Conservation (phyloP, 192 early-diverging fungal species). For the Spizellomyces punctatus region DNA sequence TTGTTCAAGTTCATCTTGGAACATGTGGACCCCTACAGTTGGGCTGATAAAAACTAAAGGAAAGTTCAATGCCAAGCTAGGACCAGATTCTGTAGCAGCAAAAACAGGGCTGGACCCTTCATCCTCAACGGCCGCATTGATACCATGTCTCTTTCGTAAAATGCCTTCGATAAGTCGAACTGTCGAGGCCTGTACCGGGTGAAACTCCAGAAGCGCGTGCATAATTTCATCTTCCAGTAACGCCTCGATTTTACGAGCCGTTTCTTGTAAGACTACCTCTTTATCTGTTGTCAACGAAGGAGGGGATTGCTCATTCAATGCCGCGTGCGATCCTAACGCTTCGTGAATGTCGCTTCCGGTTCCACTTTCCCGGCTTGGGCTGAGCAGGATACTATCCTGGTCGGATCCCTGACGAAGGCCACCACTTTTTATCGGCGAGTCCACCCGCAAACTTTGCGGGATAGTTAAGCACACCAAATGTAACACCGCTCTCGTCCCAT, state of each 20-base stretch:
- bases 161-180: slow-evolving; percentile 33
- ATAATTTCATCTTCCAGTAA: slow-evolving; percentile 78
- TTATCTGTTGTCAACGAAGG: slow-evolving; percentile 44
- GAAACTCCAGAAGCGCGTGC: slow-evolving; percentile 64
- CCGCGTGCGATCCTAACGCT: background rate
- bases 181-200: slow-evolving; percentile 49
- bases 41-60: slow-evolving; percentile 53
- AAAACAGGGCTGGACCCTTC: slow-evolving; percentile 53
- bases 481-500: slow-evolving; percentile 70
- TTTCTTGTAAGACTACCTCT: slow-evolving; percentile 60
- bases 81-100: slow-evolving; percentile 35
- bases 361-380: background rate
- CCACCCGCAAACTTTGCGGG: slow-evolving; percentile 20
- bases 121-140: slow-evolving; percentile 4
- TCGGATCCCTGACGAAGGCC: background rate
- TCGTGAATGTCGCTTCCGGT: background rate
- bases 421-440: background rate
- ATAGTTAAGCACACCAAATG: slow-evolving; percentile 69
- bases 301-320: slow-evolving; percentile 10
- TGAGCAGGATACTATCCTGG: background rate
- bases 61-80: slow-evolving; percentile 43
- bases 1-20: slow-evolving; percentile 20
- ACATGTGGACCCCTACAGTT: slow-evolving; percentile 35
- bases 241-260: slow-evolving; percentile 57
- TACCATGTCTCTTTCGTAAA: slow-evolving; percentile 28